Evolutionary conservation across 163 green algal genomes (phyloP).

Genomic region (Chloroidium sp.): DNA sequence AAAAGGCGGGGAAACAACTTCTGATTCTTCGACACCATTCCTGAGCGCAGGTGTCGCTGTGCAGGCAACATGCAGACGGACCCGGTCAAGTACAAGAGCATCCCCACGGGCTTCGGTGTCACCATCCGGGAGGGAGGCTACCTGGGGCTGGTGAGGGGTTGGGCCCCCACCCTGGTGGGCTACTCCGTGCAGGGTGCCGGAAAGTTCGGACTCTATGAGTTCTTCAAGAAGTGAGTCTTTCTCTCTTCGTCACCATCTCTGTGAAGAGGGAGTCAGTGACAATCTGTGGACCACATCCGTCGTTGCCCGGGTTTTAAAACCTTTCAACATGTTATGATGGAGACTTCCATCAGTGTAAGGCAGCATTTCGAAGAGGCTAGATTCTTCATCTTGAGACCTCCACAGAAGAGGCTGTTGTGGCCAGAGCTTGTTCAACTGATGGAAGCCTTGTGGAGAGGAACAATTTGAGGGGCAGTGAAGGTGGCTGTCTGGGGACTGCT

Average conservation of each 20-base stretch:
- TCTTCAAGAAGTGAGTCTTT: constrained; percentile 49
- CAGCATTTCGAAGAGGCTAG: no score
- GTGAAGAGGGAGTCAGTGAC: neutral
- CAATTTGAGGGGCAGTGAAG: no score
- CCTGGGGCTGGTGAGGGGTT: constrained; percentile 72
- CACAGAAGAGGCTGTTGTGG: no score
- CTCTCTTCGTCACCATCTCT: neutral
- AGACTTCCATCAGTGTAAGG: no score
- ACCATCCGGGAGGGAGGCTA: constrained; percentile 64
- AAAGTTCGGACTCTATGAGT: constrained; percentile 90
- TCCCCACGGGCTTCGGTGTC: constrained; percentile 69
- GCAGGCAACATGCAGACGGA: constrained; percentile 76
- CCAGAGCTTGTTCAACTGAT: no score
- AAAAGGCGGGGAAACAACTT: no score
- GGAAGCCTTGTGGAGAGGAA: no score
- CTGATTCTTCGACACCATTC: no score
- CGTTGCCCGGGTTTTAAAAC: neutral
- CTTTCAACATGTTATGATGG: no score
- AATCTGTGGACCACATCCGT: neutral
- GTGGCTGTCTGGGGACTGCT: no score
- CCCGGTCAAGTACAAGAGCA: constrained; percentile 81
- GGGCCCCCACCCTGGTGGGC: constrained; percentile 78
- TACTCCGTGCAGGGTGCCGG: constrained; percentile 84
- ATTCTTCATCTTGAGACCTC: no score
- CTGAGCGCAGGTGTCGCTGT: no score